Evolutionary conservation across 1,139 yeast genomes (phyloP).

Genomic region (Yamadazyma atlantica): DNA sequence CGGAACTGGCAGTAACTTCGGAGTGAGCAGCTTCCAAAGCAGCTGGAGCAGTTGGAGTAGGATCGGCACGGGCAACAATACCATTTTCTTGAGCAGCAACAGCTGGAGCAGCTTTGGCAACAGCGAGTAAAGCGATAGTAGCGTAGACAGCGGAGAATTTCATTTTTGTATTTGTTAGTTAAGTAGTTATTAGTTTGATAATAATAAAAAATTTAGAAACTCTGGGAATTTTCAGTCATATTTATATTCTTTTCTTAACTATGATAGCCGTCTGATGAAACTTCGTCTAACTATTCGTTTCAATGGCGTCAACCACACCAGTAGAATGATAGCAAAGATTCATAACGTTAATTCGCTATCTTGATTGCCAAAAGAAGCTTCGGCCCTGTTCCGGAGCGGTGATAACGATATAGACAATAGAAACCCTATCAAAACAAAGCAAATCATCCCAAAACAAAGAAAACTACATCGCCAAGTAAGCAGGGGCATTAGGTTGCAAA

Average conservation of each 20-base stretch:
- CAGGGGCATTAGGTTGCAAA: too few relatives aligned
- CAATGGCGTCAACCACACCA: too few relatives aligned
- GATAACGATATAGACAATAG: too few relatives aligned
- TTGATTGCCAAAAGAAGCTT: neutral
- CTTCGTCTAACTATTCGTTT: neutral
- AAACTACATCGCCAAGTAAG: too few relatives aligned
- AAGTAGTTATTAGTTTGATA: neutral
- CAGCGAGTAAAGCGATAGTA: slow-evolving; percentile 4
- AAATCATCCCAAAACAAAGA: too few relatives aligned
- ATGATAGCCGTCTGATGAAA: neutral
- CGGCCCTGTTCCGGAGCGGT: too few relatives aligned
- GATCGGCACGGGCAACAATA: slow-evolving; percentile 9
- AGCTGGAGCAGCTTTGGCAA: slow-evolving; percentile 7
- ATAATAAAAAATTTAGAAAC: neutral
- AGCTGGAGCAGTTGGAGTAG: slow-evolving; percentile 3
- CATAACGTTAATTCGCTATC: neutral
- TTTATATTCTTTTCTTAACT: neutral
- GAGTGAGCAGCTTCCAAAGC: slow-evolving; percentile 6
- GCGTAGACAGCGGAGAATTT: slow-evolving; percentile 10
- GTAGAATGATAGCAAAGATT: neutral
- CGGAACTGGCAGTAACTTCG: neutral
- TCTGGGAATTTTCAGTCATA: slow-evolving; percentile 3
- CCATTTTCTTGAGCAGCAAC: too few relatives aligned
- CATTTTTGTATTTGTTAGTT: slow-evolving; percentile 5
- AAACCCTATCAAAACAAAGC: too few relatives aligned